These are phyloP conservation scores for Leavenworthia alabamica DNA, from an alignment of 345 rosid species.

Conservation along the genomic window DNA sequence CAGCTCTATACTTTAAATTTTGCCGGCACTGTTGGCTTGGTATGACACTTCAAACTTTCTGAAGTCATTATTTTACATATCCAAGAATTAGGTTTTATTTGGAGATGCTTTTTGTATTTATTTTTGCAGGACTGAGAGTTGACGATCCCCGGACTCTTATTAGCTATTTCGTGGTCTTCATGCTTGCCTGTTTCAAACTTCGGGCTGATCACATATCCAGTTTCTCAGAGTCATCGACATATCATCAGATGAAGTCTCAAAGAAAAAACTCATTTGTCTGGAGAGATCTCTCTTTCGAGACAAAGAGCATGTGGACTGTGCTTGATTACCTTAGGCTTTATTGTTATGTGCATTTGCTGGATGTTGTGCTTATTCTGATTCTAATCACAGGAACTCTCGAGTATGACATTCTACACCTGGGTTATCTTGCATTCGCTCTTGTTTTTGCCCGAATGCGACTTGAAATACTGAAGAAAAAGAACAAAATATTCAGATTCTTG, in stretches of 20 bases:
- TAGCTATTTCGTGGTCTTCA: constrained; percentile 75
- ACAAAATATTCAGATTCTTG: constrained; percentile 81
- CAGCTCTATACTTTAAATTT: constrained; percentile 49
- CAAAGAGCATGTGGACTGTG: constrained; percentile 96
- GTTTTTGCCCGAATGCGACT: constrained; percentile 87
- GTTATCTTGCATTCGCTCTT: constrained; percentile 96
- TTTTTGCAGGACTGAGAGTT: constrained; percentile 61
- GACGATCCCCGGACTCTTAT: constrained; percentile 82
- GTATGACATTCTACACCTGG: constrained; percentile 92
- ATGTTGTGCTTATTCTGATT: constrained; percentile 81
- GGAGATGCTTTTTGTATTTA: constrained; percentile 2
- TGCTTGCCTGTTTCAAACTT: constrained; percentile 84
- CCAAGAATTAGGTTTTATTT: constrained; percentile 18
- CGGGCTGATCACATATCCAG: constrained; percentile 70
- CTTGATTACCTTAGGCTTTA: constrained; percentile 83
- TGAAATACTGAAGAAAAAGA: constrained; percentile 84
- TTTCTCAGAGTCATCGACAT: constrained; percentile 70
- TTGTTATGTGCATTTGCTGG: constrained; percentile 87
- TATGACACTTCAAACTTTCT: constrained; percentile 34
- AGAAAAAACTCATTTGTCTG: constrained; percentile 73
- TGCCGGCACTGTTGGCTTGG: constrained; percentile 93
- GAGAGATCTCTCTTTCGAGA: constrained; percentile 93
- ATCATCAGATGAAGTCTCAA: constrained; percentile 74
- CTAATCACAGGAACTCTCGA: constrained; percentile 94
- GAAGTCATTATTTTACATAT: constrained; percentile 9